These are phyloP conservation scores for Fusarium mundagurra DNA, from an alignment of 2,329 filamentous ascomycete species.

Conservation along the genomic window DNA sequence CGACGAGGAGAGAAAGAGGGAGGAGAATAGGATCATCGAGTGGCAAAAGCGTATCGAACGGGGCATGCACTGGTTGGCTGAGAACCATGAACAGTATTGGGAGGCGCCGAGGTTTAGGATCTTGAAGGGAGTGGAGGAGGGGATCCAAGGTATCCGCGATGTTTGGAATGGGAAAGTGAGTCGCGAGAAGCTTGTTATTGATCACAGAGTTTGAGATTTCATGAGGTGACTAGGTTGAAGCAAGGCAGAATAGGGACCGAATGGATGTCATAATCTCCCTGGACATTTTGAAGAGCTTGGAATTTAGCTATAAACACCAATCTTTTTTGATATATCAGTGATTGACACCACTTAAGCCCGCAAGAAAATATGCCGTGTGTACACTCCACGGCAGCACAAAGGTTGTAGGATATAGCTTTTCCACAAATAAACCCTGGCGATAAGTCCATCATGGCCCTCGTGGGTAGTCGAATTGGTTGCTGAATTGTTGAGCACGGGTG, in stretches of 20 bases:
- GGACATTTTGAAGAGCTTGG: neutral
- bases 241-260: neutral
- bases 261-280: fast-evolving
- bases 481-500: no score
- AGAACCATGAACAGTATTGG: conserved; percentile 3
- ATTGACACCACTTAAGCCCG: neutral
- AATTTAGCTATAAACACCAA: neutral
- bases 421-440: no score
- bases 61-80: neutral
- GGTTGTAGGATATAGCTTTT: no score
- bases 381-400: fast-evolving
- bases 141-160: neutral
- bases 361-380: no score
- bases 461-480: neutral
- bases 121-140: neutral
- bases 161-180: conserved; percentile 9
- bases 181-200: neutral
- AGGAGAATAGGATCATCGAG: neutral
- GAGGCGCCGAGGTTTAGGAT: neutral
- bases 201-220: neutral
- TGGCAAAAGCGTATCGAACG: conserved; percentile 1
- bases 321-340: neutral
- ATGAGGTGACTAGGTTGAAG: fast-evolving
- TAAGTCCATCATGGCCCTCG: neutral
- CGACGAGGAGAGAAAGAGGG: neutral